phyloP scores from a whole-genome alignment of 371 early-diverging fungal genomes.

The Apophysomyces trapeziformis region DNA sequence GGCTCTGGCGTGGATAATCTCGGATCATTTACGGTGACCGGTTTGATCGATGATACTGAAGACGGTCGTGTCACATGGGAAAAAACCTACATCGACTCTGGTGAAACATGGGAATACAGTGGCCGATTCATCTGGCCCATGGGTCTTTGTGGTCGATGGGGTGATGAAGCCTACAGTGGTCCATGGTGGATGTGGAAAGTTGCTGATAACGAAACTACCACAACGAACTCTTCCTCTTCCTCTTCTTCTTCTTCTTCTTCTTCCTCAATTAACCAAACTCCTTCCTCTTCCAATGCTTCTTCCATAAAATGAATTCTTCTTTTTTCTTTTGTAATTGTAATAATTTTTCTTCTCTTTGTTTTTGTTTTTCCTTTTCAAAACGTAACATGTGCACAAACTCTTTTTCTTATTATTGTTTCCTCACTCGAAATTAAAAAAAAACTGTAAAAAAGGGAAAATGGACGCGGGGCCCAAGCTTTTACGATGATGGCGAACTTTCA shows the following conservation, averaged over 20 bases:
- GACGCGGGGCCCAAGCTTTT: no score
- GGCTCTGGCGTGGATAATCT: conserved; percentile 49
- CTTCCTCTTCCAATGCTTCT: not conserved
- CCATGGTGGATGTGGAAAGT: conserved; percentile 59
- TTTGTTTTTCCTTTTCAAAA: not conserved
- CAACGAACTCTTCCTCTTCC: not conserved
- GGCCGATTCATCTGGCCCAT: conserved; percentile 49
- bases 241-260: not conserved
- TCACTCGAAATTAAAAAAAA: no score
- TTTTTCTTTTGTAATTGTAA: not conserved
- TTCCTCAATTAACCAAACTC: not conserved
- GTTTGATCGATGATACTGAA: conserved; percentile 52
- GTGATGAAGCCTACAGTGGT: conserved; percentile 54
- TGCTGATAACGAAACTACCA: not conserved
- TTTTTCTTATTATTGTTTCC: no score
- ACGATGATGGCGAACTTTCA: no score
- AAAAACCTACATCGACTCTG: conserved; percentile 47
- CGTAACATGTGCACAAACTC: conserved; percentile 2
- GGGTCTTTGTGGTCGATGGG: conserved; percentile 54
- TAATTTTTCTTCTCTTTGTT: not conserved
- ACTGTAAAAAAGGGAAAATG: no score
- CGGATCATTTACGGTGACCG: conserved; percentile 44
- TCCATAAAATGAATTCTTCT: conserved; percentile 5
- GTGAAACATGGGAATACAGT: conserved; percentile 54
- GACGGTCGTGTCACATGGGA: conserved; percentile 54